A percentile compares a stretch with the other conserved stretches of the same genome.
These are phyloP conservation scores for Apophysomyces elegans DNA, from an alignment of 371 early-diverging fungal species.

Conservation along the genomic window DNA sequence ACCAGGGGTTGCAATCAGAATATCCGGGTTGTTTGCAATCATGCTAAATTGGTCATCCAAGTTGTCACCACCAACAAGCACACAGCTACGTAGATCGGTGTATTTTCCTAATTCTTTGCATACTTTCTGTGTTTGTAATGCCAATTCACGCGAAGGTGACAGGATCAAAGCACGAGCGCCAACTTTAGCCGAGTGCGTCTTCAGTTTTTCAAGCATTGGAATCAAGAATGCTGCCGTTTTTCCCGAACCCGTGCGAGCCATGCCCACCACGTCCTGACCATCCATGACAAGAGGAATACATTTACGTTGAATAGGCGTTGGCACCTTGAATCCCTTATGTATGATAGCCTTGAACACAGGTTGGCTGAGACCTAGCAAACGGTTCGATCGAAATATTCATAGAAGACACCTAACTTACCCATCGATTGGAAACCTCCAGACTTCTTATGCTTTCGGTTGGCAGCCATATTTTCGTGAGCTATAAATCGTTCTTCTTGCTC, in stretches of 20 bases:
- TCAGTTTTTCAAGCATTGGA: constrained; percentile 91
- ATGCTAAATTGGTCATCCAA: constrained; percentile 92
- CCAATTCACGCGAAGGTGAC: constrained; percentile 96
- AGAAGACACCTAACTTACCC: constrained; percentile 61
- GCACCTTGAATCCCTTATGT: constrained; percentile 93
- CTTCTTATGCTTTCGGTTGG: constrained; percentile 89
- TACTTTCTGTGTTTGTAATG: constrained; percentile 95
- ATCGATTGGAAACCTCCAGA: constrained; percentile 97
- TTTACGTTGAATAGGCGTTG: constrained; percentile 99
- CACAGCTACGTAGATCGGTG: constrained; percentile 88
- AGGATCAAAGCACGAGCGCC: constrained; percentile 90
- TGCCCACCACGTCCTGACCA: constrained; percentile 94
- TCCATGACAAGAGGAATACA: constrained; percentile 91
- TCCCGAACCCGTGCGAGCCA: constrained; percentile 99
- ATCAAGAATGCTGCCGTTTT: constrained; percentile 98
- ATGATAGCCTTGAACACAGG: constrained; percentile 85
- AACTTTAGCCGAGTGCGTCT: constrained; percentile 85
- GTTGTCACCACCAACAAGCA: constrained; percentile 96
- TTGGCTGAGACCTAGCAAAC: constrained; percentile 64
- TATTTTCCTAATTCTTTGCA: constrained; percentile 87
- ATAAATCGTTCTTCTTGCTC: constrained; percentile 55
- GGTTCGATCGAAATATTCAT: not conserved
- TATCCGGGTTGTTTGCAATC: constrained; percentile 94
- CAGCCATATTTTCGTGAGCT: constrained; percentile 56
- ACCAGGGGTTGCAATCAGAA: constrained; percentile 98